Conservation (phyloP, 169 alveolate genomes). For the Eimeria necatrix region DNA sequence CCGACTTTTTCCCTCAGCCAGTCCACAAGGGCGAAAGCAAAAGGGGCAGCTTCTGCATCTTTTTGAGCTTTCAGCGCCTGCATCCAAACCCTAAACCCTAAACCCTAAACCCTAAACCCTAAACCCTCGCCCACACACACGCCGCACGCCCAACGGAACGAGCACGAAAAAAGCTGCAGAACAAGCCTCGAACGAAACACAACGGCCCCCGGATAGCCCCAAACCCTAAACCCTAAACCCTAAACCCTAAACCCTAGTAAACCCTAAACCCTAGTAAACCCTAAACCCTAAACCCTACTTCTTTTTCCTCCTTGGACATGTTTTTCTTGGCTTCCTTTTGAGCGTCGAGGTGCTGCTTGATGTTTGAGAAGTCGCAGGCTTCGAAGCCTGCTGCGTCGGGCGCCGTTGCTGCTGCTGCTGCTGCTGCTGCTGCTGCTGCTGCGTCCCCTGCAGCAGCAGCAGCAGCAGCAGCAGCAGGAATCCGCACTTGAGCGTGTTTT, state of each 20-base stretch:
- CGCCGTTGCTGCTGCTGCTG: background rate
- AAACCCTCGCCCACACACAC: background rate
- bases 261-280: background rate
- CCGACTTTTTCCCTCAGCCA: conserved; percentile 72
- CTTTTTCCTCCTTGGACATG: conserved; percentile 90
- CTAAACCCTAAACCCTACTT: conserved; percentile 62
- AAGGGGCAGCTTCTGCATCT: conserved; percentile 51
- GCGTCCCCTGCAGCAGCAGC: conserved; percentile 30
- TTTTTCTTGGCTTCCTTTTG: conserved; percentile 88
- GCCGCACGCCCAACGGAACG: background rate
- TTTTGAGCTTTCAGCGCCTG: conserved; percentile 63
- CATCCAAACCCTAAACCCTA: background rate
- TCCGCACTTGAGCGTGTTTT: conserved; percentile 79
- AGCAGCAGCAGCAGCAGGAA: conserved; percentile 65
- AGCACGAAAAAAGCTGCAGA: background rate
- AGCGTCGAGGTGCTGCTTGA: conserved; percentile 92
- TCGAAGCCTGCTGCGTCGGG: conserved; percentile 17
- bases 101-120: background rate
- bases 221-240: conserved; percentile 5
- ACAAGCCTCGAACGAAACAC: background rate
- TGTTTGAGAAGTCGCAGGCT: conserved; percentile 93
- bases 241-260: background rate
- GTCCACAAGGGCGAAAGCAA: conserved; percentile 72
- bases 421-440: conserved; percentile 33
- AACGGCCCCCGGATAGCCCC: too few species aligned